phyloP scores from a whole-genome alignment of 2,329 filamentous ascomycete species.

The Colletotrichum kahawae region DNA sequence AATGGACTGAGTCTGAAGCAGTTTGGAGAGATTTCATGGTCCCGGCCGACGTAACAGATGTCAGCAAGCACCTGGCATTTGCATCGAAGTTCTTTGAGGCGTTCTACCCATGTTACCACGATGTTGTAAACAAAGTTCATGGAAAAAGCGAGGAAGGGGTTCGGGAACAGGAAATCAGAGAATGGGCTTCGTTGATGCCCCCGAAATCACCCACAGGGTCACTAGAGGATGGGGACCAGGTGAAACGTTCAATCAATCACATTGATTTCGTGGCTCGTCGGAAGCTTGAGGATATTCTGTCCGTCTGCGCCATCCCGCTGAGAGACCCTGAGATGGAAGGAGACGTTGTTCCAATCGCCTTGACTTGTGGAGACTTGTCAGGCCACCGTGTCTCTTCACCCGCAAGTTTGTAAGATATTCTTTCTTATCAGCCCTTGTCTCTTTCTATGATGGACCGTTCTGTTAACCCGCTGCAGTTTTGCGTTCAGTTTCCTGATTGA shows the following conservation, averaged over 20 bases:
- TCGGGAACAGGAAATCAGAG: neutral
- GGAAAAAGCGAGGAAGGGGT: no score
- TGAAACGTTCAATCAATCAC: neutral
- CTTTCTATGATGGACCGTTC: no score
- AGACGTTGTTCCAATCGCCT: rapidly evolving
- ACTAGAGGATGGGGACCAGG: neutral
- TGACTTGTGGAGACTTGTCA: neutral
- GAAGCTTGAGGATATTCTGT: neutral
- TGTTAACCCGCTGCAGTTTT: neutral
- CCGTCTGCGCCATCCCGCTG: neutral
- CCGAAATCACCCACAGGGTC: neutral
- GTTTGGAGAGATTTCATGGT: neutral
- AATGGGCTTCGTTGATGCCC: neutral
- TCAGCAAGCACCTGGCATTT: neutral
- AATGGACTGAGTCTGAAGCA: neutral
- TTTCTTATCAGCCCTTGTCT: neutral
- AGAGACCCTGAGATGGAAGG: neutral
- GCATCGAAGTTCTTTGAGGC: neutral
- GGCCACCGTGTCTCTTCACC: neutral
- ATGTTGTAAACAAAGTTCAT: no score
- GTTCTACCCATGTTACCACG: neutral
- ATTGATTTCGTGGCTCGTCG: neutral
- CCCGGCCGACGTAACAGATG: neutral
- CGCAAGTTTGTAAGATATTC: neutral
- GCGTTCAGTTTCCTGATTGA: neutral